Evolutionary conservation across 805 yeast species (phyloP), one percentile per base, ranked within the genome.

Genomic region (Cyberlindnera misumaiensis): DNA sequence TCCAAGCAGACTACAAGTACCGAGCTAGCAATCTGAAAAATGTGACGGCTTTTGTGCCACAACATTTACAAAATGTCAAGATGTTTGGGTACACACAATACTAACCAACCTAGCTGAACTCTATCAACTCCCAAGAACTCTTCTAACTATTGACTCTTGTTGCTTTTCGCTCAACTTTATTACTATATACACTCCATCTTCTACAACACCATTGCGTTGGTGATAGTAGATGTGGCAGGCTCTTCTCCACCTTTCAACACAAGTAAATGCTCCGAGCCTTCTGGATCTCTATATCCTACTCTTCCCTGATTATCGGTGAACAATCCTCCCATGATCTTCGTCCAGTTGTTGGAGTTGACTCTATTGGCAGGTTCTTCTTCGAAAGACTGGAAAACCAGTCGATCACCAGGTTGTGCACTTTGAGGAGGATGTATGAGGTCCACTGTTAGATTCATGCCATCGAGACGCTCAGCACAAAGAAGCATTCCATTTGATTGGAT

Each of bases 401-500:
- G 38, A 1, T 64, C 65, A 0, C 82, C 82, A 9, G 66, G 32
- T 0, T 39, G 30, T 3, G 65, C 52, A 7, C 42, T 42, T 1
- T 1, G 7, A 4, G 83, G 79, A 1, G 80, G 76, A 3, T 37
- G 40, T 0, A 77, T 69, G 5, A 75, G 55, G 33, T 70, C 77
- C 4, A 76, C 77, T 18, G 45, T 45, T 14, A 20, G 8, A 20
- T 6, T 8, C 24, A 20, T 20, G 24, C 24, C 24, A 20, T 20
- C 24, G 0, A 37, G 27, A 11, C 42, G 55, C 25, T 62, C 73
- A 2, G 83, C 78, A n/a, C 85, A 84, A 15, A 80, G 51, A 1
- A 80, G 49, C 86, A 80, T 80, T 0, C 82, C 84, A 45, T 77
- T 75, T 2, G 83, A 77, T 30, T 51, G 53, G 15, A 72, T 68